Evolutionary conservation across 257 asterid genomes (phyloP).

Genomic region (Euphrasia confusa): DNA sequence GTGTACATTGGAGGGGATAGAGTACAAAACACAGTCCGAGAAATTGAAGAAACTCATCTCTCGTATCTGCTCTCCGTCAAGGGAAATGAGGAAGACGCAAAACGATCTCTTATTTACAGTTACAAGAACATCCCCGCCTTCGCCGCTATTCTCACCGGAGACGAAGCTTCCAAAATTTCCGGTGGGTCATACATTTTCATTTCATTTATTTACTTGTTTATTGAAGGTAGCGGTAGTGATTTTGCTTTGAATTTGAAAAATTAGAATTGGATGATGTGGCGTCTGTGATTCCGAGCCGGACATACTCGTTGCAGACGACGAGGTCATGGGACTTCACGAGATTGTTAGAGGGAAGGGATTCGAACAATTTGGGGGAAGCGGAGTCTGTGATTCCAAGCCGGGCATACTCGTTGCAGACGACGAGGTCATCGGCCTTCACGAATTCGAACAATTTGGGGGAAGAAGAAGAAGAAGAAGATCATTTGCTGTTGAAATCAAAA

Average conservation of each 20-base stretch:
- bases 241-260: not conserved
- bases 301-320: constrained; percentile 55
- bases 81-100: constrained; percentile 62
- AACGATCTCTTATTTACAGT: constrained; percentile 72
- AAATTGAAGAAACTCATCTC: constrained; percentile 60
- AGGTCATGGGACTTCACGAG: constrained; percentile 81
- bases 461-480: constrained; percentile 36
- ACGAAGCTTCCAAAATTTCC: constrained; percentile 61
- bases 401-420: too few species aligned
- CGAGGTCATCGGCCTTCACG: too few species aligned
- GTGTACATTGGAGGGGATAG: constrained; percentile 72
- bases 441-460: too few species aligned
- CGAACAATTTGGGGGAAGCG: constrained; percentile 9
- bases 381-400: too few species aligned
- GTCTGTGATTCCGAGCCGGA: constrained; percentile 54
- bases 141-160: constrained; percentile 64
- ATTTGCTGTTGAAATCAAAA: constrained; percentile 49
- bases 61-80: constrained; percentile 64
- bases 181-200: constrained; percentile 23
- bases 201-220: not conserved
- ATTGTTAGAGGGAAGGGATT: constrained; percentile 27
- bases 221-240: not conserved
- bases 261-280: constrained; percentile 70
- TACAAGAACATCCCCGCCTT: constrained; percentile 91
- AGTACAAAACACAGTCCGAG: constrained; percentile 46